These are phyloP conservation scores for Trichophyton rubrum DNA, from an alignment of 2,329 filamentous ascomycete genomes.

Conservation along the genomic window DNA sequence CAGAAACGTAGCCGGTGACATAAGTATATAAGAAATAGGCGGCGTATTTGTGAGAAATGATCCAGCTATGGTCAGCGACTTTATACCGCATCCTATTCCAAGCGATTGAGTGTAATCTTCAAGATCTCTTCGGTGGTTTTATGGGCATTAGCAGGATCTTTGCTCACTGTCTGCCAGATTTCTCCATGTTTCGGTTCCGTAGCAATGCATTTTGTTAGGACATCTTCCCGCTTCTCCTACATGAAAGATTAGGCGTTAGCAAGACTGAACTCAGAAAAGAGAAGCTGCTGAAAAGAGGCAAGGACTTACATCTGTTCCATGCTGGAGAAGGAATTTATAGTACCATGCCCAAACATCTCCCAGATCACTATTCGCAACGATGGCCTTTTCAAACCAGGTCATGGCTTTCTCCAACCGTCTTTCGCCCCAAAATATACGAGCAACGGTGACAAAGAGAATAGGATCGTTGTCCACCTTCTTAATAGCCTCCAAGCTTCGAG, in stretches of 20 bases:
- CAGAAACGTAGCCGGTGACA: neutral
- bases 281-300: neutral
- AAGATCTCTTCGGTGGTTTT: constrained; percentile 69
- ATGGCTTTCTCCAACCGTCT: constrained; percentile 84
- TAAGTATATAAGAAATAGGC: neutral
- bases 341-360: constrained; percentile 99
- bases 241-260: neutral
- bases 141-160: constrained; percentile 69
- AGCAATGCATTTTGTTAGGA: constrained; percentile 64
- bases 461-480: constrained; percentile 94
- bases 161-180: constrained; percentile 73
- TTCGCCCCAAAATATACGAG: constrained; percentile 92
- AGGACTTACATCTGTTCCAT: constrained; percentile 61
- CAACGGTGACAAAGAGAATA: constrained; percentile 77
- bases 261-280: constrained; percentile 7
- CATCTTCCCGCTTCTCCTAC: constrained; percentile 72
- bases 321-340: constrained; percentile 80
- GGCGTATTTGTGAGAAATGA: neutral
- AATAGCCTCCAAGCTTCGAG: constrained; percentile 82
- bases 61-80: too few relatives aligned
- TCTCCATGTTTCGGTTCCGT: constrained; percentile 90
- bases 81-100: neutral
- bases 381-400: constrained; percentile 94
- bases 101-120: constrained; percentile 48
- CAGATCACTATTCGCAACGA: constrained; percentile 70